Evolutionary conservation across 805 yeast genomes (phyloP).

Genomic region (Metschnikowia dekortorum): DNA sequence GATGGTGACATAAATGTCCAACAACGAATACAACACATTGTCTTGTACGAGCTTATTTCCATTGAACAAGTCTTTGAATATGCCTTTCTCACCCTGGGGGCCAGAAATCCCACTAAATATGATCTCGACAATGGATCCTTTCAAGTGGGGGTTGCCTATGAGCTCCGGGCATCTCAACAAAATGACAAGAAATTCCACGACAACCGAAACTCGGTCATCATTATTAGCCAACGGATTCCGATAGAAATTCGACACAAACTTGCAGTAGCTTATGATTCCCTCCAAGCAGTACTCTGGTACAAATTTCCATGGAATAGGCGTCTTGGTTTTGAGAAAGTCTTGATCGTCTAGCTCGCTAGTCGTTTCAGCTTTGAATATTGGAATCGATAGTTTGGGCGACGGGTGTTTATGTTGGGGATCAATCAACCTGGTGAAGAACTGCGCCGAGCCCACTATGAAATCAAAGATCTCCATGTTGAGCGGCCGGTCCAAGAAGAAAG

Average conservation of each 20-base stretch:
- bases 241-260: conserved; percentile 53
- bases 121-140: conserved; percentile 76
- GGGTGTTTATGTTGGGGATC: conserved; percentile 74
- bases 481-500: conserved; percentile 53
- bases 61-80: conserved; percentile 62
- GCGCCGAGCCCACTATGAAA: conserved; percentile 69
- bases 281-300: conserved; percentile 85
- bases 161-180: conserved; percentile 80
- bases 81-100: conserved; percentile 62
- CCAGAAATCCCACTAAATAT: conserved; percentile 70
- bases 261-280: conserved; percentile 69
- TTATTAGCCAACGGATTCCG: conserved; percentile 55
- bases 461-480: conserved; percentile 69
- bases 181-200: conserved; percentile 69
- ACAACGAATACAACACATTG: conserved; percentile 72
- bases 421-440: conserved; percentile 64
- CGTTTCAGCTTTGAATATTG: conserved; percentile 52
- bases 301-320: conserved; percentile 75
- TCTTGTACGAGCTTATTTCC: conserved; percentile 57
- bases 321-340: conserved; percentile 59
- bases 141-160: conserved; percentile 89
- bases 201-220: conserved; percentile 46
- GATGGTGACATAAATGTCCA: conserved; percentile 89
- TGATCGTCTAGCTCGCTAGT: conserved; percentile 70
- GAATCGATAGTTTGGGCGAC: conserved; percentile 41